Percentiles rank a stretch among this genome's conserved stretches.
phyloP scores from a whole-genome alignment of 2,329 filamentous ascomycete genomes.

The Phoma sp. region DNA sequence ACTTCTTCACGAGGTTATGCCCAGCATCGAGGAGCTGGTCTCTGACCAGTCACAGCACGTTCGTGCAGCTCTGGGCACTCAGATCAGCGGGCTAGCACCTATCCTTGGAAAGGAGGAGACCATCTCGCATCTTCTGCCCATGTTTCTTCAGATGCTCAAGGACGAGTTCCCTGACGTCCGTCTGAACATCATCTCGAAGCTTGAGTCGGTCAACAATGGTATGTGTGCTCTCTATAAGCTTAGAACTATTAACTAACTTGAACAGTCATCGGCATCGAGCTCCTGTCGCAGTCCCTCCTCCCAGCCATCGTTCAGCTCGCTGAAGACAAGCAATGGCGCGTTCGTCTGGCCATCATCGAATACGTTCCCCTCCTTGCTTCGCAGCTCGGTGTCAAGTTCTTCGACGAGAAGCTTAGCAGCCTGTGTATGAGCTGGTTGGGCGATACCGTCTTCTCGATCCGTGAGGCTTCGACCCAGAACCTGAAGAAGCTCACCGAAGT shows the following conservation, averaged over 20 bases:
- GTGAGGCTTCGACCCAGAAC: conserved; percentile 96
- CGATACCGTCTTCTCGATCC: conserved; percentile 97
- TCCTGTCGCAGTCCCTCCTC: conserved; percentile 93
- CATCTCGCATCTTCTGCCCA: conserved; percentile 93
- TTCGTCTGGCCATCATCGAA: conserved; percentile 97
- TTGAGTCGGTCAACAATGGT: conserved; percentile 97
- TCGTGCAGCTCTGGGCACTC: conserved; percentile 89
- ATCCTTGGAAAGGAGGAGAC: conserved; percentile 99
- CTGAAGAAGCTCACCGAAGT: conserved; percentile 98
- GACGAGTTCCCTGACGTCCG: conserved; percentile 98
- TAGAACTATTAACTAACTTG: conserved; percentile 16
- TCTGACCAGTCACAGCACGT: conserved; percentile 97
- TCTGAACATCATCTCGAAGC: conserved; percentile 99
- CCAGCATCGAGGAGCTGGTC: conserved; percentile 92
- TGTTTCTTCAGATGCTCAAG: conserved; percentile 99
- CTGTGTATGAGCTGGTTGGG: conserved; percentile 99
- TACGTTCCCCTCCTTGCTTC: conserved; percentile 96
- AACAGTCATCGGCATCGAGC: conserved; percentile 93
- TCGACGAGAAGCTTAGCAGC: conserved; percentile 93
- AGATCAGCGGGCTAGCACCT: conserved; percentile 94
- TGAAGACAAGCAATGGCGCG: conserved; percentile 99
- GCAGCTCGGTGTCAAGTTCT: conserved; percentile 95
- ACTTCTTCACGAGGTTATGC: conserved; percentile 95
- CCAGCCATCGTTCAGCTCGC: conserved; percentile 97
- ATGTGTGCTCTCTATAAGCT: conserved; percentile 33